Evolutionary conservation across 441 rosid genomes (phyloP).

Genomic region (Gossypium gossypioides): DNA sequence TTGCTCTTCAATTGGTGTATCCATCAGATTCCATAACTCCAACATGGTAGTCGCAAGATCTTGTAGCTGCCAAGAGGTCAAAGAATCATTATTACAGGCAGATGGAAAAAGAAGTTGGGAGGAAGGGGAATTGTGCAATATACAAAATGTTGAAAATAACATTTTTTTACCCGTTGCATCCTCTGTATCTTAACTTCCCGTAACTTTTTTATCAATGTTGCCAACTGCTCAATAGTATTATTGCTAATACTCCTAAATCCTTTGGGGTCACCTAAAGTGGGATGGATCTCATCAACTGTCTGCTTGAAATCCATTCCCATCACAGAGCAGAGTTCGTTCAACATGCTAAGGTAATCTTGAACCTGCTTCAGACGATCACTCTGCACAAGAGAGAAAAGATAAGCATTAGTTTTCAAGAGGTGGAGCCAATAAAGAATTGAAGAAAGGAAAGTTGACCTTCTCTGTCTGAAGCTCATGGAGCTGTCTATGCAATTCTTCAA

Average conservation of each 20-base stretch:
- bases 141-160: background rate
- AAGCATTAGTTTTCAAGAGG: background rate
- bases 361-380: conserved; percentile 62
- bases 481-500: conserved; percentile 70
- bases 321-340: conserved; percentile 59
- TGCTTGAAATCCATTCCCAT: conserved; percentile 73
- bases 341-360: conserved; percentile 45
- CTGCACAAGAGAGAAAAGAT: conserved; percentile 27
- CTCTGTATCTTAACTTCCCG: conserved; percentile 78
- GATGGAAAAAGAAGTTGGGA: background rate
- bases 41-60: conserved; percentile 85
- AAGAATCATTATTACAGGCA: background rate
- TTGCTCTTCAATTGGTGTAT: conserved; percentile 90
- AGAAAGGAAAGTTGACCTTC: conserved; percentile 40
- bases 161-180: conserved; percentile 64
- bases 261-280: conserved; percentile 44
- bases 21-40: conserved; percentile 97
- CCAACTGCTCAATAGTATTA: conserved; percentile 49
- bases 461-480: conserved; percentile 70
- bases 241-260: conserved; percentile 55
- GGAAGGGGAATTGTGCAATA: background rate
- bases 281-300: conserved; percentile 44
- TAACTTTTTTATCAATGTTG: conserved; percentile 42
- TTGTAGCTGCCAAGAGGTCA: conserved; percentile 57
- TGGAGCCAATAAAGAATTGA: background rate